Evolutionary conservation across 164 flowering plant species (phyloP), one percentile per base, ranked within the genome.

Genomic region (Piper longum): DNA sequence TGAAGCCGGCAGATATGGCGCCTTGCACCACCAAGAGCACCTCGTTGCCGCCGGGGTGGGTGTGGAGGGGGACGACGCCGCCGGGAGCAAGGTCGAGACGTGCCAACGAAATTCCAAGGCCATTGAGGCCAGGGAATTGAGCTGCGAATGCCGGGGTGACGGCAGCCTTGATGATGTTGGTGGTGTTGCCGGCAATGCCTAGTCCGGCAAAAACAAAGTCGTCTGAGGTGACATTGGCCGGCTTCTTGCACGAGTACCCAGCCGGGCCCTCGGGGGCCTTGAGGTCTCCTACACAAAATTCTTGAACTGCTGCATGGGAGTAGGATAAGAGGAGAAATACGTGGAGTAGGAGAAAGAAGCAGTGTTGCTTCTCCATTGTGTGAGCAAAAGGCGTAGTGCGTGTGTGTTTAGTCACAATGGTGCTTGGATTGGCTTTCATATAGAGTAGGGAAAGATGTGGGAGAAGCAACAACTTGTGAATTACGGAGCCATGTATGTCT

Each of bases 51-150:
- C 76, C 78, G 1, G 86, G 85, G 69, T 85, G 92, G 0, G 87
- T 81, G 82, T 90, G 92, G 63, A 89, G 54, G 41, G 95, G 95
- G 11, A 88, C 52, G 16, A 91, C 98, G 7, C 98, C 93, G 1
- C 71, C 82, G 0, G 41, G 62, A 0, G 85, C 93, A 3, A 91
- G 43, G 74, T 91, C 97, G 12, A 87, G 55, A 18, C 97, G 71
- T 13, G 85, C 91, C 9, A 82, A 3, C 59, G 97, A 86, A 43
- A 91, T 56, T 8, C 93, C 97, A 3, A 85, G 85, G 3, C 97
- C 97, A 57, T 91, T 91, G 4, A 88, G 59, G 4, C 81, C 92
- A 0, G 93, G 91, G 66, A 84, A 85, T 54, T 81, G 85, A 3
- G 73, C 70, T 2, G 55, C 77, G 59, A 86, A 85, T 18, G 91